Percentiles rank a stretch among this genome's conserved stretches.
These are phyloP conservation scores for Nevesoporus exiguus DNA, from an alignment of 768 basidiomycete species.

Conservation along the genomic window DNA sequence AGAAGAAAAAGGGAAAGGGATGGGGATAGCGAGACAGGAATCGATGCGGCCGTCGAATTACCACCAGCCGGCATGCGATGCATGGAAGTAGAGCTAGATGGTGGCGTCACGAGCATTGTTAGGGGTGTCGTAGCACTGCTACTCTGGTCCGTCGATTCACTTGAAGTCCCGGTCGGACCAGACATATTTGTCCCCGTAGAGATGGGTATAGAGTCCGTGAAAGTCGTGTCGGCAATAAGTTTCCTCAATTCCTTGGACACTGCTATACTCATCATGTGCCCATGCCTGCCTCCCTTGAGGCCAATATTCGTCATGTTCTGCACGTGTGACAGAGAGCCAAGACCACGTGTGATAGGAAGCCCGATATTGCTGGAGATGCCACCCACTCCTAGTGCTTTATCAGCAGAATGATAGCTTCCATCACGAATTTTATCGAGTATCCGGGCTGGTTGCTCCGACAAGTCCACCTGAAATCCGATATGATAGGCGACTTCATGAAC, in stretches of 20 bases:
- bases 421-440: slow-evolving; percentile 77
- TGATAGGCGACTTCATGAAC: slow-evolving; percentile 76
- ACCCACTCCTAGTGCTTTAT: slow-evolving; percentile 29
- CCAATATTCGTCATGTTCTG: slow-evolving; percentile 22
- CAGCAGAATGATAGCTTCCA: slow-evolving; percentile 66
- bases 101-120: slow-evolving; percentile 18
- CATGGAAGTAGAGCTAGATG: slow-evolving; percentile 16
- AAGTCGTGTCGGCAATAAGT: slow-evolving; percentile 45
- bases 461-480: slow-evolving; percentile 95
- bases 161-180: slow-evolving; percentile 20
- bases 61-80: slow-evolving; percentile 9
- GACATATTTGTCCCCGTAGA: slow-evolving; percentile 38
- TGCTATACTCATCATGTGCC: slow-evolving; percentile 31
- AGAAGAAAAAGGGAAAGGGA: slow-evolving; percentile 46
- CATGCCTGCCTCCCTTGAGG: slow-evolving; percentile 23
- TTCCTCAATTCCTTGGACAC: slow-evolving; percentile 53
- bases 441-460: slow-evolving; percentile 80
- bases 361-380: background rate
- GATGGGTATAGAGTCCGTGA: slow-evolving; percentile 47
- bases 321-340: slow-evolving; percentile 11
- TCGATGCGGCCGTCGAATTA: slow-evolving; percentile 29
- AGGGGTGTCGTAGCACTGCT: slow-evolving; percentile 14
- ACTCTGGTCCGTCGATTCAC: slow-evolving; percentile 10
- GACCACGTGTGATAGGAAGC: background rate
- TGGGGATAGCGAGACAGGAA: slow-evolving; percentile 44